Base-by-base conservation (phyloP, 306 rosid genomes). In the Casuarina equisetifolia region DNA sequence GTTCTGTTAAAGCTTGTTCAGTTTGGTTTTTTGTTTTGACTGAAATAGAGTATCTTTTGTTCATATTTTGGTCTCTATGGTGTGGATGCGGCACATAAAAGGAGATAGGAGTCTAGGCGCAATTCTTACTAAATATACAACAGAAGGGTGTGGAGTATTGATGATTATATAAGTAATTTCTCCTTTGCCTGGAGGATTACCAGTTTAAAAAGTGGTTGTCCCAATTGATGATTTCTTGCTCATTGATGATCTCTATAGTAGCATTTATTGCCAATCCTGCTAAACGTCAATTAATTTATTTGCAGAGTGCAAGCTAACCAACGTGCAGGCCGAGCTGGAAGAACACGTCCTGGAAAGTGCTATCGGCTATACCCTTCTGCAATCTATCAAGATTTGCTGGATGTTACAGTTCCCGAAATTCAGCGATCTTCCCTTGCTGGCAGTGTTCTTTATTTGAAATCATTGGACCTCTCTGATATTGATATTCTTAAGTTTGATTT, bases 251-350 rank as follows among this genome's bases (percentile, higher is more conserved):
- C 9, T 13, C 9, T 17, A 11, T n/a, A 15, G 48, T 16, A 12
- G 48, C 48, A 64, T 1, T 13, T 66, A 66, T 66, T 66, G 71
- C 71, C 3, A 16, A 62, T 62, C 44, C 35, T 36, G 35, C 35
- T 15, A 52, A 62, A 4, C 1, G 35, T 62, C 36, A 43, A 38
- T 62, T 62, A 32, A 35, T 62, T 3, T 55, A 9, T 9, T 84
- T 81, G 78, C 91, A 95, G 97, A 85, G 98, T 95, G 81, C 97
- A 95, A 86, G 98, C 98, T 73, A 88, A 86, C 78, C 98, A 95
- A 82, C 97, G 98, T 69, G 93, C 96, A 43, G 97, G 98, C 61
- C 87, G 97, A 86, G 98, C 98, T 68, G 98, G 98, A 85, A 89
- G 98, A 82, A 95, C 98, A 51, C 89, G 93, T 57, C 97, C 96